Percentiles rank a stretch among this genome's conserved stretches.
Evolutionary conservation across 1,284 basidiomycete genomes (phyloP).

Genomic region (Inonotus hispidus): DNA sequence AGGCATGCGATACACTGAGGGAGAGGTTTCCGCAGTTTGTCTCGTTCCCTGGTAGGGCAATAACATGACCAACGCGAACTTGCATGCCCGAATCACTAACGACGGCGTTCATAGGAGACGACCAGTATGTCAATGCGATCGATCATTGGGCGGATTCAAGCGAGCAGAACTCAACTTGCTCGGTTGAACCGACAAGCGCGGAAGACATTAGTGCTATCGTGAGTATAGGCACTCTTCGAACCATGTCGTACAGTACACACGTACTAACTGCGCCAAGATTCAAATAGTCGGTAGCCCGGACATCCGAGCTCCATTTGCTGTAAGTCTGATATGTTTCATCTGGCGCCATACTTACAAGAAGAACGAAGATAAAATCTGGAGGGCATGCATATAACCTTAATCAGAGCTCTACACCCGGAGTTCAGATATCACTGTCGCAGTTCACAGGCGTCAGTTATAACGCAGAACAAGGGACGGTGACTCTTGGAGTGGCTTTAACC

Average conservation of each 20-base stretch:
- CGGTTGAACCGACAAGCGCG: slow-evolving; percentile 12
- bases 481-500: slow-evolving; percentile 20
- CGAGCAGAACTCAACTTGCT: slow-evolving; percentile 17
- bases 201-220: slow-evolving; percentile 16
- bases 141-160: slow-evolving; percentile 15
- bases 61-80: neutral
- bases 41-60: slow-evolving; percentile 11
- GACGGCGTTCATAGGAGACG: neutral
- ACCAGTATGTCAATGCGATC: slow-evolving; percentile 11
- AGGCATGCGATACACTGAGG: slow-evolving; percentile 12
- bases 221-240: neutral
- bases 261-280: neutral
- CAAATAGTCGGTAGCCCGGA: slow-evolving; percentile 9
- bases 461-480: slow-evolving; percentile 13
- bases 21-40: slow-evolving; percentile 12
- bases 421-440: slow-evolving; percentile 23
- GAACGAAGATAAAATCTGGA: slow-evolving; percentile 21
- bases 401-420: slow-evolving; percentile 24
- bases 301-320: slow-evolving; percentile 18
- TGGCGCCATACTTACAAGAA: neutral
- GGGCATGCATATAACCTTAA: slow-evolving; percentile 24
- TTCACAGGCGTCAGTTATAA: slow-evolving; percentile 21
- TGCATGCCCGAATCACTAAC: too few species aligned
- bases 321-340: neutral
- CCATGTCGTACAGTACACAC: neutral